Evolutionary conservation across 768 basidiomycete species (phyloP), one percentile per base, ranked within the genome.

Genomic region (Lanmaoa rubissima): DNA sequence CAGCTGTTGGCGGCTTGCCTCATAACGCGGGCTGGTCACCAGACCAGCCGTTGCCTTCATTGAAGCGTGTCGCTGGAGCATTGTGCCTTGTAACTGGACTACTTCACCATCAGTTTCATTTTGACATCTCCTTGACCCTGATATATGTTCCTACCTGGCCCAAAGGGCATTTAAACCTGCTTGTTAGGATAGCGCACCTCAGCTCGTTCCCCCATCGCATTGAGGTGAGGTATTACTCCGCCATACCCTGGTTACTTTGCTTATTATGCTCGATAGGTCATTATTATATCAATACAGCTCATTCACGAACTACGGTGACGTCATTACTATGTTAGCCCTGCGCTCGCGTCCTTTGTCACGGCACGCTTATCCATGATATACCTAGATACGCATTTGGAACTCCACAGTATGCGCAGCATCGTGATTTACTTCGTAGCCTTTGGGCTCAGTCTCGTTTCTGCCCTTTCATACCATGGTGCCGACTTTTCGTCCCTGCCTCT

Each of bases 401-500:
- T 47, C 31, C 46, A 14, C 13, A 21, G 4, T 19, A 48, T 48
- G 55, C 48, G 4, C 38, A 31, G 7, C 24, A 42, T 44, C 28
- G 3, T 32, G 7, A 41, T 55, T 12, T 1, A 9, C 26, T 44
- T 51, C 14, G 4, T 41, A 38, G 19, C 36, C 24, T 53, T 52
- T 8, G 36, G 21, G 39, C 43, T 64, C 36, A 32, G 45, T 41
- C 36, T 64, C 17, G 51, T 54, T 38, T 52, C 63, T 43, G 50
- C 63, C 1, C 50, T 55, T 44, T 36, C 0, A 5, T 56, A 60
- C 14, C 38, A 7, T 39, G 61, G 58, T 4, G 62, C 54, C 35
- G 62, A 64, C 34, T 61, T 65, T 54, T 64, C 62, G 3, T 57
- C 54, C 13, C 44, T 65, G 41, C 59, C 54, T 46, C 50, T 61